Base-by-base conservation (phyloP, 768 basidiomycete genomes). In the Leccinellum luteum region DNA sequence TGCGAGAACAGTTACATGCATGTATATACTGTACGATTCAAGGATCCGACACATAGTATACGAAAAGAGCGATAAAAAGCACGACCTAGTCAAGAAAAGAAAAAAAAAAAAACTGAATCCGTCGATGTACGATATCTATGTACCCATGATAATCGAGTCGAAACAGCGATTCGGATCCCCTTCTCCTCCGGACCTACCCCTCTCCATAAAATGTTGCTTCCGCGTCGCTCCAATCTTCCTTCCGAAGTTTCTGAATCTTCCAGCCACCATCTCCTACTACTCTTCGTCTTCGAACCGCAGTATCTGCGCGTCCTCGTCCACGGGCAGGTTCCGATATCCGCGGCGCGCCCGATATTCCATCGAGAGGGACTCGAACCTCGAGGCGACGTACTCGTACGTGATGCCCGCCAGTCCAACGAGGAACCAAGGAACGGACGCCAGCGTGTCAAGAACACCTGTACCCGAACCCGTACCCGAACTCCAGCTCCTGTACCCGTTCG, bases 341-440 rank as follows among this genome's bases (percentile, higher is more conserved):
- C 84, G 75, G 55, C 84, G 77, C 9, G 80, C 56, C 15, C 79
- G 74, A 60, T 83, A 77, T 45, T 76, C 69, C 31, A 73, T 63
- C 4, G 69, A 67, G 4, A 74, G 8, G 1, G 62, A 61, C 15
- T 82, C 83, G 47, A 82, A 60, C 52, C 71, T 75, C 21, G 82
- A 83, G 0, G 78, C 67, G 2, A 86, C 78, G 73, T 82, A 85
- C 67, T 87, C 88, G 74, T 81, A 87, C 3, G 84, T 89, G 56
- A 92, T 84, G 2, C 89, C 84, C 0, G 78, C 82, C 23, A 94
- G 63, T 21, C 94, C 95, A 44, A 97, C 65, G 51, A 96, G 69
- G 78, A 90, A 95, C 86, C 89, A 95, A 0, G 95, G 95, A 3
- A 98, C 82, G 10, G 90, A 92, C 1, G 91, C 92, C 43, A 97